Evolutionary conservation across 106 monocot genomes (phyloP).

Genomic region (Platanthera zijinensis): DNA sequence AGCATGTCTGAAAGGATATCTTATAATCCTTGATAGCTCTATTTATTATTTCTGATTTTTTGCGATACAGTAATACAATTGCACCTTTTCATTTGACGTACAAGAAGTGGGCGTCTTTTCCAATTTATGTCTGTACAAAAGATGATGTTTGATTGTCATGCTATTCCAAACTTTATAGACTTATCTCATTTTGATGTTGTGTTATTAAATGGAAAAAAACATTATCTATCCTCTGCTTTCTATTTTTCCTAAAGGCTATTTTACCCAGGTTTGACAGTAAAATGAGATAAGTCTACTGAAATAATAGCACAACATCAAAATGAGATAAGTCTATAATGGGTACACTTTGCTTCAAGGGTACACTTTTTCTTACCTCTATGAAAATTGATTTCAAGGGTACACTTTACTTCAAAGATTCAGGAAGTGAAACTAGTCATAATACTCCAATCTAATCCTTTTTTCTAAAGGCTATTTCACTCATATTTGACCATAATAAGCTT

Average conservation of each 20-base stretch:
- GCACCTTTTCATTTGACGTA: not conserved
- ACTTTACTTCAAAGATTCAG: not conserved
- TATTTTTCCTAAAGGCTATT: not conserved
- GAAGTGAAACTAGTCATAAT: too few species aligned
- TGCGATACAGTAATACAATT: not conserved
- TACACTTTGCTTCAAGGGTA: too few species aligned
- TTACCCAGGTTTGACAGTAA: not conserved
- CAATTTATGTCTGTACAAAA: not conserved
- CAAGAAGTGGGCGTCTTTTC: not conserved
- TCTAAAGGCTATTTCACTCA: not conserved
- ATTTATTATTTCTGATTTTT: not conserved
- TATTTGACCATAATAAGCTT: not conserved
- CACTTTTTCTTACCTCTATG: too few species aligned
- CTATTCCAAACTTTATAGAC: not conserved
- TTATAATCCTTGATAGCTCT: not conserved
- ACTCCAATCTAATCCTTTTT: too few species aligned
- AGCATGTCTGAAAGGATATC: not conserved
- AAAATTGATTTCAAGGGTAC: not conserved
- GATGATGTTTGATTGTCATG: not conserved
- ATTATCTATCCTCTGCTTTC: not conserved
- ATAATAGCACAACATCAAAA: too few species aligned
- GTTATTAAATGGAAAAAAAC: slow-evolving; percentile 1
- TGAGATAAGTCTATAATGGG: too few species aligned
- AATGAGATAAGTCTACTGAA: too few species aligned
- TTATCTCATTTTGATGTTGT: not conserved